These are phyloP conservation scores for Cardamine occulta DNA, from an alignment of 345 rosid genomes.

Conservation along the genomic window DNA sequence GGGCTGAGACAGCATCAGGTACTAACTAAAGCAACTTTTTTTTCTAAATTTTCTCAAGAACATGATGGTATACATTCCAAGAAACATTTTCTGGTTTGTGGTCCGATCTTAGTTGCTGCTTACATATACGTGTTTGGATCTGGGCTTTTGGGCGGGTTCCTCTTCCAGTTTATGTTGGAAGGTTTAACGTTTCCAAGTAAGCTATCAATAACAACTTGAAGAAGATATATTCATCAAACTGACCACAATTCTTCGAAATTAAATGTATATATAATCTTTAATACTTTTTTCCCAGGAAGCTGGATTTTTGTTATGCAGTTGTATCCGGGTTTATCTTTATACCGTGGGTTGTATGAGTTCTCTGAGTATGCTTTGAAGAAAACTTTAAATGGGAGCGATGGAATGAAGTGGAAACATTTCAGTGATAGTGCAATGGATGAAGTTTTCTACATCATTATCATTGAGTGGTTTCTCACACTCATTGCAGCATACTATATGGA, in stretches of 20 bases:
- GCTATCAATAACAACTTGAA: slow-evolving; percentile 37
- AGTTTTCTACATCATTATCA: slow-evolving; percentile 59
- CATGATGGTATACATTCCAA: slow-evolving; percentile 1
- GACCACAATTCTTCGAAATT: neutral
- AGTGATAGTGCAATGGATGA: slow-evolving; percentile 68
- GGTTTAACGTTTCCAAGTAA: slow-evolving; percentile 80
- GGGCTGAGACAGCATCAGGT: slow-evolving; percentile 91
- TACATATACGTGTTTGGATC: slow-evolving; percentile 77
- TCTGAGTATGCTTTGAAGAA: slow-evolving; percentile 58
- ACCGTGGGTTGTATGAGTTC: slow-evolving; percentile 87
- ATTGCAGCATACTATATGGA: slow-evolving; percentile 73
- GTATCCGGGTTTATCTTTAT: slow-evolving; percentile 84
- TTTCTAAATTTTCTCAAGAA: neutral
- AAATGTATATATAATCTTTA: neutral
- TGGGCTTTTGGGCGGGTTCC: slow-evolving; percentile 80
- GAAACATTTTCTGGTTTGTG: slow-evolving; percentile 12
- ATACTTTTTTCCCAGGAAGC: slow-evolving; percentile 49
- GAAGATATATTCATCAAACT: slow-evolving; percentile 1
- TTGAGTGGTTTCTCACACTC: slow-evolving; percentile 77
- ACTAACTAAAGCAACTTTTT: slow-evolving; percentile 27
- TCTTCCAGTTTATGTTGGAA: slow-evolving; percentile 65
- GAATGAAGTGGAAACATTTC: slow-evolving; percentile 76
- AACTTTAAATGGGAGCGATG: slow-evolving; percentile 56
- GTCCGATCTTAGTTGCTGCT: slow-evolving; percentile 56
- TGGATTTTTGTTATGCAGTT: slow-evolving; percentile 76